These are phyloP conservation scores for Cryptococcus hybrid DNA, from an alignment of 1,284 basidiomycete genomes.

Conservation along the genomic window DNA sequence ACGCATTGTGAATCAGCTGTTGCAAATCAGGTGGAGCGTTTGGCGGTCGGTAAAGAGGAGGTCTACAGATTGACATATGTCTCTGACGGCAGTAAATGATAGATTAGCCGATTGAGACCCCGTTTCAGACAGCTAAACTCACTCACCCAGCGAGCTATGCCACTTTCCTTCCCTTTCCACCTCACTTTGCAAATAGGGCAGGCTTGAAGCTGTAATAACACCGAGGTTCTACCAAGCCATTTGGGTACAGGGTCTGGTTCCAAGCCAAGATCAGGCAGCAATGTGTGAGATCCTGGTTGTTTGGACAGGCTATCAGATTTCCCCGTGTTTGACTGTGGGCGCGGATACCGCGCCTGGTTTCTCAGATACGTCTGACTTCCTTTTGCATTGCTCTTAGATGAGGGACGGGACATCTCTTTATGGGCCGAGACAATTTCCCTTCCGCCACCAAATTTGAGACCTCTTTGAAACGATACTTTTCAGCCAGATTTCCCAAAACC, in stretches of 20 bases:
- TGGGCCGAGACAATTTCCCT: too few relatives aligned
- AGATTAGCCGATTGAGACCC: neutral
- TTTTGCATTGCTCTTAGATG: too few relatives aligned
- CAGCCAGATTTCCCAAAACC: constrained; percentile 10
- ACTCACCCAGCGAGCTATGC: constrained; percentile 41
- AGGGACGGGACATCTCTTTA: neutral
- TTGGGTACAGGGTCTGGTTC: constrained; percentile 22
- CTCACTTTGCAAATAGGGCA: constrained; percentile 35
- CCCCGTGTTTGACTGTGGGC: too few relatives aligned
- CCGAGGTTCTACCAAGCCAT: constrained; percentile 35
- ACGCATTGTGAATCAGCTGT: constrained; percentile 25
- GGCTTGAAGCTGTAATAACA: constrained; percentile 17
- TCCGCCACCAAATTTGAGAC: too few relatives aligned
- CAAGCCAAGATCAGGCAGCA: constrained; percentile 5
- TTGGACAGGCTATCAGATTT: too few relatives aligned
- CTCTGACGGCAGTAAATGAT: constrained; percentile 14
- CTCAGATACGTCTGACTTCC: too few relatives aligned
- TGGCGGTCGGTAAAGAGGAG: constrained; percentile 38
- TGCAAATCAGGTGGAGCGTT: constrained; percentile 38
- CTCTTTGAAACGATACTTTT: constrained; percentile 16
- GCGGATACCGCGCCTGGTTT: too few relatives aligned
- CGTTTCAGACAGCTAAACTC: neutral
- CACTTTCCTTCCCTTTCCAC: constrained; percentile 35
- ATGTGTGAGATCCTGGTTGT: too few relatives aligned
- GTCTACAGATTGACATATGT: constrained; percentile 40